phyloP scores from a whole-genome alignment of 2,329 filamentous ascomycete species.

The Helminthosporium solani region DNA sequence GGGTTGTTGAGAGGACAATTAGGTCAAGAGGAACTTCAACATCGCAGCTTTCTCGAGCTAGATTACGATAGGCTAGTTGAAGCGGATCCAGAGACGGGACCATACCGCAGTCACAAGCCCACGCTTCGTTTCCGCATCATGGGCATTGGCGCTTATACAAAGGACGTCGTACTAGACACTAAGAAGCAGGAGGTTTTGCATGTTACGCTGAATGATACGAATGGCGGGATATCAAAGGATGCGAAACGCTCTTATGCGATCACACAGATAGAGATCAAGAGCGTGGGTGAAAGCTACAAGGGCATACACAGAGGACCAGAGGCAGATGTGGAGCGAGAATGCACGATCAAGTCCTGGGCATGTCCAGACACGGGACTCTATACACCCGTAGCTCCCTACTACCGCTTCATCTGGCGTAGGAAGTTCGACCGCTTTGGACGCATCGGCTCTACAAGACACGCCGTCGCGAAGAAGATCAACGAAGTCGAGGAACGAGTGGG shows the following conservation, averaged over 20 bases:
- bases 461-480: constrained; percentile 7
- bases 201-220: constrained; percentile 13
- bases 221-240: constrained; percentile 11
- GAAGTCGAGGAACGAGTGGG: constrained; percentile 9
- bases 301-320: constrained; percentile 5
- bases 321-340: constrained; percentile 11
- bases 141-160: constrained; percentile 14
- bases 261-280: constrained; percentile 10
- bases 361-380: constrained; percentile 17
- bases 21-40: constrained; percentile 7
- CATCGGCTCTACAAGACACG: constrained; percentile 19
- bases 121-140: constrained; percentile 18
- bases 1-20: constrained; percentile 7
- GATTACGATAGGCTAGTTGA: constrained; percentile 21
- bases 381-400: constrained; percentile 11
- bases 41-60: constrained; percentile 12
- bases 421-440: constrained; percentile 19
- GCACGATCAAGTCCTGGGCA: constrained; percentile 14
- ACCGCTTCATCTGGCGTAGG: constrained; percentile 21
- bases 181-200: constrained; percentile 13
- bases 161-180: constrained; percentile 10
- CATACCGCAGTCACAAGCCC: constrained; percentile 12
- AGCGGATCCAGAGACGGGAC: constrained; percentile 11
- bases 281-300: constrained; percentile 2
- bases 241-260: constrained; percentile 13